Evolutionary conservation across 225 moss, liverwort and hornwort genomes (phyloP), one percentile per base, ranked within the genome.

Genomic region (Neckera pumila): DNA sequence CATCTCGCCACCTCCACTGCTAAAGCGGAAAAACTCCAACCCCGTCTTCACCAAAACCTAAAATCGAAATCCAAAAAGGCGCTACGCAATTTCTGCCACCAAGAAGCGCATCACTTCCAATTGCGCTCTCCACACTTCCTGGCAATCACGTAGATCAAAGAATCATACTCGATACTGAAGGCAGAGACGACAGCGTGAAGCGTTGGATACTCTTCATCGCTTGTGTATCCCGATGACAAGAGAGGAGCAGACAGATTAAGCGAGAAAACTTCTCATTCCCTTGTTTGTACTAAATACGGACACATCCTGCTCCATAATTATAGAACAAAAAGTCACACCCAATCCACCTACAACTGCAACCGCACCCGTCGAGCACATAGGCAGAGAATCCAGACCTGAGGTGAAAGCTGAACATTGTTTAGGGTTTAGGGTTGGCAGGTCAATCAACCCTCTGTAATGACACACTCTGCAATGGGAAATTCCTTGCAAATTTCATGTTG

Each of bases 1-100:
- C 90, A 90, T 91, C 86, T 87, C 57, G 45, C 59, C 80, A 65
- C 86, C 90, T 88, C 58, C 87, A 79, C 82, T 16, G 49, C 31
- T 51, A 4, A 42, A 79, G 56, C 33, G 13, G 7, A 45, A 84
- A 45, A 65, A 47, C 74, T 51, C 69, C 60, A 82, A 88, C 67
- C 73, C 76, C 31, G 64, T 71, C 27, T 56, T 76, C 87, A 33
- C 74, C 60, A 43, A 67, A 87, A 57, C 86, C 89, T 74, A 84
- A 84, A 84, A 80, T 63, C 16, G 38, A 47, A 53, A 47, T 40
- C 18, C 38, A 64, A 67, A 27, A 74, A 77, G 19, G n/a, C 15
- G 53, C 61, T 23, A 79, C 26, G 34, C 83, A 84, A 72, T 79
- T 79, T 83, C 73, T 33, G 64, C 20, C 49, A 33, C 84, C 75